phyloP scores from a whole-genome alignment of 768 basidiomycete genomes.

The Termitomyces sp. region DNA sequence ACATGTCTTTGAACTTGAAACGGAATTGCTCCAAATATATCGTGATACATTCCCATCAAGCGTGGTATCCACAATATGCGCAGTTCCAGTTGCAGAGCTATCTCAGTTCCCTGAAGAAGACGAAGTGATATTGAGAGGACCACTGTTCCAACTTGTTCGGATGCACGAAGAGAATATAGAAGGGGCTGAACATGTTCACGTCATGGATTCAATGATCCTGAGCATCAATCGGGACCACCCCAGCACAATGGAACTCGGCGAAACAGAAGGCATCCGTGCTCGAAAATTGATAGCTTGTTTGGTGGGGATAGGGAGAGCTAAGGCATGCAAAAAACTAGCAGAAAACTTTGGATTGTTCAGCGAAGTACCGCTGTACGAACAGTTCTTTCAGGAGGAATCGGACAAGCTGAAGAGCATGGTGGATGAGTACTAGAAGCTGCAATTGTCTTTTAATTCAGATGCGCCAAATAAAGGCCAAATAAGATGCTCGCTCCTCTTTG shows the following conservation, averaged over 20 bases:
- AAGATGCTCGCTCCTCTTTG: background rate
- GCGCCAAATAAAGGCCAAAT: constrained; percentile 8
- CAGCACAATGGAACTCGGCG: constrained; percentile 20
- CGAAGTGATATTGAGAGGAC: constrained; percentile 18
- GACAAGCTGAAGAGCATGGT: constrained; percentile 4
- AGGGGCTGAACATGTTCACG: constrained; percentile 4
- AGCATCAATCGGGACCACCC: constrained; percentile 19
- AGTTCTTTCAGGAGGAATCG: constrained; percentile 5
- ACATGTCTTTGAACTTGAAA: constrained; percentile 14
- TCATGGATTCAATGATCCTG: constrained; percentile 18
- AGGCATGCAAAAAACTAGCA: constrained; percentile 16
- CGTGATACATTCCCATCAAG: constrained; percentile 14
- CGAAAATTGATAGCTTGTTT: constrained; percentile 13
- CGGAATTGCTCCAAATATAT: constrained; percentile 12
- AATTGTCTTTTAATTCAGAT: background rate
- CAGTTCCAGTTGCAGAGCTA: constrained; percentile 17
- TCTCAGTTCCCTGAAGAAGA: constrained; percentile 17
- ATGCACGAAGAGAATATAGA: constrained; percentile 11
- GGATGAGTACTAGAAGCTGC: background rate
- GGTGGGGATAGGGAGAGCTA: constrained; percentile 15
- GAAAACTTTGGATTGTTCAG: constrained; percentile 10
- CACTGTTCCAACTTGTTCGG: constrained; percentile 19
- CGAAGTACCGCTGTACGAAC: constrained; percentile 12
- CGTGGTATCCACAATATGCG: constrained; percentile 18
- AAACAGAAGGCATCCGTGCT: constrained; percentile 13